Evolutionary conservation across 441 rosid genomes (phyloP).

Genomic region (Populus tomentosa): DNA sequence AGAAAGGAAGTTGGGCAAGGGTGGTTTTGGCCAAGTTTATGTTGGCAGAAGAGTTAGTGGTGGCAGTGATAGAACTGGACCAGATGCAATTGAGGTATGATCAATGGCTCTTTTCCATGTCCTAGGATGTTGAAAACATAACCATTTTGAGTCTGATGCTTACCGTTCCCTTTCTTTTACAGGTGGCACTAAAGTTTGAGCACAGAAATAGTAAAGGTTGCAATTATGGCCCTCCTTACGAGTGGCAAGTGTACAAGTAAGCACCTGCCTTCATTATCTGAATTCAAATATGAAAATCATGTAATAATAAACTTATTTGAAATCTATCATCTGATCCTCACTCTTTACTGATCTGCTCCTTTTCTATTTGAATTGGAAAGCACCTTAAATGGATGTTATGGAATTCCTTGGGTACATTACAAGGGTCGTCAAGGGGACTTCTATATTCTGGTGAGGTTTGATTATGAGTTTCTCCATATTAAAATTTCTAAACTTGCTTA

Average conservation of each 20-base stretch:
- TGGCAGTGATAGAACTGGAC: conserved; percentile 74
- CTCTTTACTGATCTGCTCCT: conserved; percentile 7
- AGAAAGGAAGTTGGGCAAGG: conserved; percentile 91
- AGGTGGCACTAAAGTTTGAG: conserved; percentile 95
- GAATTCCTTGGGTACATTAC: conserved; percentile 83
- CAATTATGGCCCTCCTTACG: conserved; percentile 93
- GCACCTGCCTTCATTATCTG: conserved; percentile 22
- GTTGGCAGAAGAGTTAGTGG: conserved; percentile 86
- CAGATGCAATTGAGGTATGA: conserved; percentile 90
- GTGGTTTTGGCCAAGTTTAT: conserved; percentile 97
- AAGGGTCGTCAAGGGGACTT: conserved; percentile 98
- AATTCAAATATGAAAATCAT: background rate
- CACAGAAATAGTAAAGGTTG: conserved; percentile 97
- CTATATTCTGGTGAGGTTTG: conserved; percentile 74
- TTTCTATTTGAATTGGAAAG: conserved; percentile 33
- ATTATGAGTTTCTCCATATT: conserved; percentile 1
- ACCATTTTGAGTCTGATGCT: conserved; percentile 2
- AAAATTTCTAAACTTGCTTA: conserved; percentile 9
- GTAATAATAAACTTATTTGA: background rate
- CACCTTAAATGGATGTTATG: conserved; percentile 81
- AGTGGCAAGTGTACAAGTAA: conserved; percentile 98
- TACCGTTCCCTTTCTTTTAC: conserved; percentile 20
- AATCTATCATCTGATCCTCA: conserved; percentile 1
- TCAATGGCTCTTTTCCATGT: conserved; percentile 5
- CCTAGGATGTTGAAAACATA: background rate